Evolutionary conservation across 2,329 filamentous ascomycete genomes (phyloP), one percentile per base, ranked within the genome.

Genomic region (Trichoderma pleuroti): DNA sequence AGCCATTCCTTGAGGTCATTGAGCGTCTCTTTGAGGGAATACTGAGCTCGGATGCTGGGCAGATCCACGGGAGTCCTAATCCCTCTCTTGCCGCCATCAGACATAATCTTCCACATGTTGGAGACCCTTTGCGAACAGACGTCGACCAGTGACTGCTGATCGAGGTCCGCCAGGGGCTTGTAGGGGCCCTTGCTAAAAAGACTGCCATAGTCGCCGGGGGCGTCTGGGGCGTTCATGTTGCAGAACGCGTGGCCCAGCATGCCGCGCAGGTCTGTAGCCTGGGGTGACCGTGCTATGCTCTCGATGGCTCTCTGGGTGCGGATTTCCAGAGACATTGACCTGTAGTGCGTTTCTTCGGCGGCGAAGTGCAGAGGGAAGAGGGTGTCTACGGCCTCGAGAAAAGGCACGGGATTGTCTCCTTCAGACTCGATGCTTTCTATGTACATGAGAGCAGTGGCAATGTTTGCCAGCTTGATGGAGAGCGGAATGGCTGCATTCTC

Each of bases 221-320:
- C 36, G 6, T 30, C 6, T 39, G 46, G 46, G 21, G n/a, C 8
- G 6, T 65, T 65, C 14, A 72, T 66, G 59, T 76, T 67, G 70
- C 79, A 81, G 52, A 83, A 82, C 8, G 77, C 74, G 4, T 73
- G 71, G 21, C 77, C 77, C 30, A 81, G 75, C 12, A 75, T 65
- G 2, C 73, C 68, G 6, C 68, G 71, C 18, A 73, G 70, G 39
- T 75, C 69, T 4, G 36, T 70, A 5, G 76, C 70, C 4, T 36
- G 34, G 0, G 59, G 63, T 7, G 65, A 59, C 1, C 30, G 57
- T 7, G 74, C 75, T 2, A 81, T 70, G 2, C 42, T 59, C 54
- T 78, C 76, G 24, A 84, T 78, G 56, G 79, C 73, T 46, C 75
- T 74, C 62, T 78, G 77, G 0, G 81, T 82, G 56, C 82, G 82